Conservation (phyloP, 2,329 filamentous ascomycete species). For the Microdochium trichocladiopsis region DNA sequence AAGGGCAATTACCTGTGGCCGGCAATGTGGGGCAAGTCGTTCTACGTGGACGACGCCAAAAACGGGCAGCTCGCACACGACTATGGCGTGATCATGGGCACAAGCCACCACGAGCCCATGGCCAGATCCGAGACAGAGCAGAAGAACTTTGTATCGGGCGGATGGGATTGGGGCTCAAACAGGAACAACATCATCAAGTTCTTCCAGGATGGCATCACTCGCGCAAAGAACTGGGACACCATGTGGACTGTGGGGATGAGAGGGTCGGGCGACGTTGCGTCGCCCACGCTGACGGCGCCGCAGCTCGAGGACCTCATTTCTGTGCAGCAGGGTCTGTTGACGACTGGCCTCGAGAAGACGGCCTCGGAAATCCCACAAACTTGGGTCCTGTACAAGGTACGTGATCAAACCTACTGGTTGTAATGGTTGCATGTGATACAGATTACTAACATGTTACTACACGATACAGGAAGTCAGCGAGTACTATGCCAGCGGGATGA, state of each 20-base stretch:
- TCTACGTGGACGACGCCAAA: constrained; percentile 61
- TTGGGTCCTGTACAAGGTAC: constrained; percentile 54
- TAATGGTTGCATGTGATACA: not conserved
- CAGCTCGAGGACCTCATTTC: constrained; percentile 41
- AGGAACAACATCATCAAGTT: constrained; percentile 42
- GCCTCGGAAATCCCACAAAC: constrained; percentile 24
- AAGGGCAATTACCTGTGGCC: constrained; percentile 74
- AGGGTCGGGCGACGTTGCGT: constrained; percentile 44
- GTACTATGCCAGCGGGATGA: constrained; percentile 50
- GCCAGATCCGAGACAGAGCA: constrained; percentile 37
- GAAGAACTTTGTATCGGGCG: constrained; percentile 25
- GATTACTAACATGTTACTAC: constrained; percentile 1
- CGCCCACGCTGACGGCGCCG: constrained; percentile 18
- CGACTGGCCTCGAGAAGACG: constrained; percentile 7
- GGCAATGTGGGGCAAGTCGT: constrained; percentile 63
- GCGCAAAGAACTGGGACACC: constrained; percentile 44
- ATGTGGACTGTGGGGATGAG: constrained; percentile 47
- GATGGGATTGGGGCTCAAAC: constrained; percentile 49
- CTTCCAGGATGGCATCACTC: constrained; percentile 41
- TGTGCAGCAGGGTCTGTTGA: constrained; percentile 16
- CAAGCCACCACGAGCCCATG: constrained; percentile 69
- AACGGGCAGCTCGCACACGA: constrained; percentile 66
- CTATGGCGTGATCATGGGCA: constrained; percentile 68
- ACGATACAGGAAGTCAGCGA: constrained; percentile 44
- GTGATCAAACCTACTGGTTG: too few relatives aligned